Evolutionary conservation across 2,329 filamentous ascomycete species (phyloP).

Genomic region (Colletotrichum gigasporum): DNA sequence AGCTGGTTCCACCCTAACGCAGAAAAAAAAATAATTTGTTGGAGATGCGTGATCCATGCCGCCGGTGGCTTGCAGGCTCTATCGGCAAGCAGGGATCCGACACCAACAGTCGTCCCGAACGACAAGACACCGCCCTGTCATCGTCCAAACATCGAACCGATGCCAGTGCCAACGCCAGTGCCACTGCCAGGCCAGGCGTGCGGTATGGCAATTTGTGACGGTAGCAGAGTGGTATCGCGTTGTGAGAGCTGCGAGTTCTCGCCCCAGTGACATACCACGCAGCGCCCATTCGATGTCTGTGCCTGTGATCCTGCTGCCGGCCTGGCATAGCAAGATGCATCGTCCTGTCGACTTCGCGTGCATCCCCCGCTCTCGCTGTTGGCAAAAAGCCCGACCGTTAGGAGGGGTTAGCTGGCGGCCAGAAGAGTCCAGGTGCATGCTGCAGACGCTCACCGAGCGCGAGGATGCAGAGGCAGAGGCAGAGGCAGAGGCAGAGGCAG

Average conservation of each 20-base stretch:
- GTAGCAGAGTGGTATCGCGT: not conserved
- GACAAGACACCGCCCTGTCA: not conserved
- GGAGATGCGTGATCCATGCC: not conserved
- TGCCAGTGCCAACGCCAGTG: not conserved
- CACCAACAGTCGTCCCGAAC: conserved; percentile 11
- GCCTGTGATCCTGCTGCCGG: not conserved
- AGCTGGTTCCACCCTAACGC: no score
- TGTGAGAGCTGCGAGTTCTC: not conserved
- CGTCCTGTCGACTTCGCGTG: no score
- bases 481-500: not conserved
- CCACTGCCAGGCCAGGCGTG: not conserved
- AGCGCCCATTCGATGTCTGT: conserved; percentile 1
- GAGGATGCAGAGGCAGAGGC: not conserved
- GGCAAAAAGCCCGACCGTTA: no score
- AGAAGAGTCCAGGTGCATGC: not conserved
- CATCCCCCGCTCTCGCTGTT: no score
- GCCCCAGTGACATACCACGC: not conserved
- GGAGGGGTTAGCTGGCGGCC: not conserved
- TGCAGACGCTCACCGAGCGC: not conserved
- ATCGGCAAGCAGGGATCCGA: conserved; percentile 18
- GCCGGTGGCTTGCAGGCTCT: conserved; percentile 12
- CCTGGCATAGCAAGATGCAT: no score
- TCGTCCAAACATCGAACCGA: conserved; percentile 2
- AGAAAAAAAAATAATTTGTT: no score
- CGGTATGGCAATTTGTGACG: not conserved